phyloP scores from a whole-genome alignment of 768 basidiomycete species.

The Leccinellum albellum region DNA sequence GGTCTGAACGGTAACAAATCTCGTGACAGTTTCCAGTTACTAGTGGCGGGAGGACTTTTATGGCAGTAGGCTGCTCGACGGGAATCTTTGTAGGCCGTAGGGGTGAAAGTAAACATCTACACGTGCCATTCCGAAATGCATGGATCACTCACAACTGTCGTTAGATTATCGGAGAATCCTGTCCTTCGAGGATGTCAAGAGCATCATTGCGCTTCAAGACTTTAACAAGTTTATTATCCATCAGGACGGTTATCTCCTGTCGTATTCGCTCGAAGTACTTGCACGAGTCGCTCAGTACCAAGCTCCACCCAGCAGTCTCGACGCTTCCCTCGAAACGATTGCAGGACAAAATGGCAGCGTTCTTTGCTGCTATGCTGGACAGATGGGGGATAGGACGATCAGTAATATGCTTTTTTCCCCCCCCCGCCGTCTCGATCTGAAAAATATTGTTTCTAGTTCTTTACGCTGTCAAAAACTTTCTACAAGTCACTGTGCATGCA shows the following conservation, averaged over 20 bases:
- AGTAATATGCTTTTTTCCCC: constrained; percentile 38
- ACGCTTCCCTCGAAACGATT: constrained; percentile 59
- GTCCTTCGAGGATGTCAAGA: constrained; percentile 43
- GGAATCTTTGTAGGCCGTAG: constrained; percentile 66
- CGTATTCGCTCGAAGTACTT: constrained; percentile 72
- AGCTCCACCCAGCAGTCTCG: constrained; percentile 42
- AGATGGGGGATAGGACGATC: constrained; percentile 50
- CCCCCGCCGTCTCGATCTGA: constrained; percentile 2
- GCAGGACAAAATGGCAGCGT: constrained; percentile 52
- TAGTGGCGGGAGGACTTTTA: constrained; percentile 47
- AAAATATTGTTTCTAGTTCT: constrained; percentile 46
- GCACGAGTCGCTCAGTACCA: constrained; percentile 54
- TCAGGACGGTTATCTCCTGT: constrained; percentile 50
- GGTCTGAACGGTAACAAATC: neutral
- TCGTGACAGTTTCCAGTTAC: constrained; percentile 33
- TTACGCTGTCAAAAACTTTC: constrained; percentile 57
- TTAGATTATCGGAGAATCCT: constrained; percentile 61
- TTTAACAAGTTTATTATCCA: constrained; percentile 71
- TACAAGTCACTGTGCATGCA: constrained; percentile 58
- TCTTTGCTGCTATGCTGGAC: constrained; percentile 57
- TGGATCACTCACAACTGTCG: neutral
- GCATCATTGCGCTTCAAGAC: constrained; percentile 54
- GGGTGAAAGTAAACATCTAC: constrained; percentile 46
- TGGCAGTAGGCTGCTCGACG: constrained; percentile 62
- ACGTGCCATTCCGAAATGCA: neutral